A percentile compares a stretch with the other conserved stretches of the same genome.
These are phyloP conservation scores for Oryza rufipogon DNA, from an alignment of 176 grass and related monocot species.

Conservation along the genomic window DNA sequence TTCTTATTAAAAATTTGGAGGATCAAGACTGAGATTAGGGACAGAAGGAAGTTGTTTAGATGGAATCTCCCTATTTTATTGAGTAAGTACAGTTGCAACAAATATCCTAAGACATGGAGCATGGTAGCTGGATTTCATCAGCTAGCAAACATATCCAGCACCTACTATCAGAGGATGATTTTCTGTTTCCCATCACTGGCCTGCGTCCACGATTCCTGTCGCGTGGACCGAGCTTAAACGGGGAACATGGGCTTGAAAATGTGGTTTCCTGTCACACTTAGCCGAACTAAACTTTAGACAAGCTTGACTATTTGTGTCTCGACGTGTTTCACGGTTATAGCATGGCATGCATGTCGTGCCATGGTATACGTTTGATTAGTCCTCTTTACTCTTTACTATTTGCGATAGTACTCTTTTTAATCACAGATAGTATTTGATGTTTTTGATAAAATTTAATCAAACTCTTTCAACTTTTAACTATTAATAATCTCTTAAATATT, in stretches of 20 bases:
- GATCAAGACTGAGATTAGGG: neutral
- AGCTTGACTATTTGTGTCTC: neutral
- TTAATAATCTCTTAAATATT: no score
- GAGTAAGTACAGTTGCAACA: neutral
- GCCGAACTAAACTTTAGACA: neutral
- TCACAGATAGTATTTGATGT: no score
- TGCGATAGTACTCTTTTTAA: no score
- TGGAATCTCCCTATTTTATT: neutral
- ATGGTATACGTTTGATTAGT: neutral
- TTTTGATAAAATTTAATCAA: no score
- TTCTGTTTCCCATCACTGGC: neutral
- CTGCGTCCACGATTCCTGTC: slow-evolving; percentile 8
- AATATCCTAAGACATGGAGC: neutral
- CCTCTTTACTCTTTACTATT: neutral
- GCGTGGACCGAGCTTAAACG: neutral
- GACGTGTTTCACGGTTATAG: neutral
- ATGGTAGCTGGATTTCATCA: neutral
- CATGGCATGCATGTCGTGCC: neutral
- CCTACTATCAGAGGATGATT: neutral
- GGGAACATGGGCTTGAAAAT: neutral
- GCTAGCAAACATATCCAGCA: slow-evolving; percentile 7
- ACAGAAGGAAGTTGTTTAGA: no score
- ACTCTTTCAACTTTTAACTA: no score
- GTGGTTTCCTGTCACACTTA: neutral
- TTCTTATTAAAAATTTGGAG: neutral